Conservation (phyloP, 495 filamentous ascomycete genomes). For the Hyaloscypha variabilis region DNA sequence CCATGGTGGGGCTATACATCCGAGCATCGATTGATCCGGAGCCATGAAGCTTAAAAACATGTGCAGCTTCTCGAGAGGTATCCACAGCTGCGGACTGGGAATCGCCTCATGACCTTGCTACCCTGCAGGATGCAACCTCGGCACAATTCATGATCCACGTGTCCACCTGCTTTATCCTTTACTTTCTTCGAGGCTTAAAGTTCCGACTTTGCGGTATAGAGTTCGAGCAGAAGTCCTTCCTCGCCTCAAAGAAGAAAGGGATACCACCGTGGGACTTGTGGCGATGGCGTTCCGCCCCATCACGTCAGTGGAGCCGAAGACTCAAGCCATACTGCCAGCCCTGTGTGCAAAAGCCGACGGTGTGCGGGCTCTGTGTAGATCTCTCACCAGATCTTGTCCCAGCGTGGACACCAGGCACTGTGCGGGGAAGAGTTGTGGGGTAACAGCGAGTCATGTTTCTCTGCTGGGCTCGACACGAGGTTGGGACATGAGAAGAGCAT, state of each 20-base stretch:
- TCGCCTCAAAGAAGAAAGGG: neutral
- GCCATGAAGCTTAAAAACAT: neutral
- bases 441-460: neutral
- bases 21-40: neutral
- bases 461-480: neutral
- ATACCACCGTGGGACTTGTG: neutral
- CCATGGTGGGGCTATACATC: neutral
- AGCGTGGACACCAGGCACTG: neutral
- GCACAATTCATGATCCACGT: neutral
- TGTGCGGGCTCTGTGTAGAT: neutral
- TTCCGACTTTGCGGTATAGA: too few species aligned
- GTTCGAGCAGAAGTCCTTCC: too few species aligned
- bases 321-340: neutral
- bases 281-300: neutral
- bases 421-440: neutral
- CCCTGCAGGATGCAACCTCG: neutral
- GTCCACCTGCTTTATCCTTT: neutral
- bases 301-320: neutral
- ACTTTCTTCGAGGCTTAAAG: too few species aligned
- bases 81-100: neutral
- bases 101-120: neutral
- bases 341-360: neutral
- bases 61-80: neutral
- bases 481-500: neutral
- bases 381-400: neutral